Conservation (phyloP, 257 asterid species). For the Nicotiana paniculata region DNA sequence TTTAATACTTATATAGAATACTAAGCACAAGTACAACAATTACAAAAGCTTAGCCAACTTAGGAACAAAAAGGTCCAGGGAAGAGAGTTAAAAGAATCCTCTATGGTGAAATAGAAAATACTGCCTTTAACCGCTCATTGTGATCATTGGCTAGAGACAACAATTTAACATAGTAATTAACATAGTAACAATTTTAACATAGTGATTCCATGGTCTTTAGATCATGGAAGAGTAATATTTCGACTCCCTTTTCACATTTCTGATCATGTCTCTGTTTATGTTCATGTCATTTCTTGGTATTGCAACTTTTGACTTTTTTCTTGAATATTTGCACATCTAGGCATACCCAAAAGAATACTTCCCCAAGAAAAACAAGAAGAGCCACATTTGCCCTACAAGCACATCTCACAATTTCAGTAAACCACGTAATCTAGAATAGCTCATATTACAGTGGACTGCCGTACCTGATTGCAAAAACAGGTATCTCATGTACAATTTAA, state of each 20-base stretch:
- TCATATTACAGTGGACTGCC: background rate
- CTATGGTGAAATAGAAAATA: too few relatives aligned
- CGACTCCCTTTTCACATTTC: background rate
- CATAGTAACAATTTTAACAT: too few relatives aligned
- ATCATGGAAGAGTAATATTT: conserved; percentile 23
- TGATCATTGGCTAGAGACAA: too few relatives aligned
- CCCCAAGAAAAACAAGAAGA: conserved; percentile 11
- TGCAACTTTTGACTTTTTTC: background rate
- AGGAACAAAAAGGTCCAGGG: too few relatives aligned
- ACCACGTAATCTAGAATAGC: background rate
- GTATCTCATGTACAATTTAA: background rate
- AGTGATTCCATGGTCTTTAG: background rate
- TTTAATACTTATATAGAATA: too few relatives aligned
- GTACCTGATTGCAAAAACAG: background rate
- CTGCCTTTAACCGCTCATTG: too few relatives aligned
- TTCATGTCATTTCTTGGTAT: background rate
- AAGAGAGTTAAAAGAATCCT: too few relatives aligned
- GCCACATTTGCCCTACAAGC: too few relatives aligned
- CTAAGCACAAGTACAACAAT: too few relatives aligned
- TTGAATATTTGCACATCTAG: conserved; percentile 20
- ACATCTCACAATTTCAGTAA: background rate
- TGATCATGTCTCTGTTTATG: background rate
- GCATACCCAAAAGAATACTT: conserved; percentile 19
- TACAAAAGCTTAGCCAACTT: too few relatives aligned
- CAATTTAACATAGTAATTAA: too few relatives aligned